Evolutionary conservation across 148 eudicot species (phyloP).

Genomic region (Amaranthus cruentus): DNA sequence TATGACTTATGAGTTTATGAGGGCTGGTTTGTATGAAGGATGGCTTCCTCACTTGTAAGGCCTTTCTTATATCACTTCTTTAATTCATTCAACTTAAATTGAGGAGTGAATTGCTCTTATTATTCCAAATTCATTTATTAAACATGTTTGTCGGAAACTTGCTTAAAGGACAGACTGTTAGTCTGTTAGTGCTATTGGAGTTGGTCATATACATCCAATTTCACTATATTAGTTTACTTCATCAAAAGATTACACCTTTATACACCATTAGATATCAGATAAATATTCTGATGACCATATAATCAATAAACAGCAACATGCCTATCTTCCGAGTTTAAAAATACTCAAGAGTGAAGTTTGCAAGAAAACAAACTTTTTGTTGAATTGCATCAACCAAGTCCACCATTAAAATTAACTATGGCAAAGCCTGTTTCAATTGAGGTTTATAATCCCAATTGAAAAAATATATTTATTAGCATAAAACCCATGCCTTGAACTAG

Average conservation of each 20-base stretch:
- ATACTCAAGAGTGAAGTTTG: not conserved
- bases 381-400: conserved; percentile 7
- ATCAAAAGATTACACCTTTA: not conserved
- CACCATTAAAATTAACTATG: conserved; percentile 27
- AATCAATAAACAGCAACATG: not conserved
- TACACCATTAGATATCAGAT: conserved; percentile 14
- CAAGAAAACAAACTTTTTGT: conserved; percentile 10
- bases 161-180: conserved; percentile 97
- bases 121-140: not conserved
- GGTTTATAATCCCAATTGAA: conserved; percentile 91
- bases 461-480: conserved; percentile 89
- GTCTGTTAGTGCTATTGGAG: conserved; percentile 69
- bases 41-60: conserved; percentile 97
- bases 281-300: not conserved
- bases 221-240: not conserved
- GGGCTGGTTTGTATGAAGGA: conserved; percentile 94
- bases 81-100: not conserved
- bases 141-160: conserved; percentile 93
- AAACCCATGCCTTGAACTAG: conserved; percentile 96
- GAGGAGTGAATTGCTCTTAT: not conserved
- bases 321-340: conserved; percentile 15
- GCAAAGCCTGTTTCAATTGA: conserved; percentile 85
- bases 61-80: not conserved
- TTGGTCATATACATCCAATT: conserved; percentile 16
- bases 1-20: conserved; percentile 71